Base-by-base conservation (phyloP, 495 filamentous ascomycete species). In the Trichoderma orchidacearum region DNA sequence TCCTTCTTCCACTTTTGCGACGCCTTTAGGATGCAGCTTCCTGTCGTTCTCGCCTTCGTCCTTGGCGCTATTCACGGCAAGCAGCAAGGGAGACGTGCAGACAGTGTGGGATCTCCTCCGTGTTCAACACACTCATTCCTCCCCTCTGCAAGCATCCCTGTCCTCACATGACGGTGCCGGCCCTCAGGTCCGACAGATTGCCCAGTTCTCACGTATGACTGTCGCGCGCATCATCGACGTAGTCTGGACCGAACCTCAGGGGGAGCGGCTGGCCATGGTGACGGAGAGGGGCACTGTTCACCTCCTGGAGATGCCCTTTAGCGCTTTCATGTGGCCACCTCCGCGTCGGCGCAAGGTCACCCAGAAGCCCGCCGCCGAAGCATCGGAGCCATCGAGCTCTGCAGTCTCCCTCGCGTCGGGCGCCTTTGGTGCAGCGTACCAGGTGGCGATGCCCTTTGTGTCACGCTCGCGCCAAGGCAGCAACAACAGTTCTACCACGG, bases 211-310 rank as follows among this genome's bases (percentile, higher is more conserved):
- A 7, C 85, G 93, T 18, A 84, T 96, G 80, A 96, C 91, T 3
- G 84, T 89, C 29, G 89, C 93, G 4, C 87, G 85, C 41, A 88
- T 96, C 38, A 78, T 95, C 2, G 92, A 96, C 64, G 85, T 95
- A 17, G 83, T 83, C 7, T 98, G 93, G 93, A 84, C 84, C 1
- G 75, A 80, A 35, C 90, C 92, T 7, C 82, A 82, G 45, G 89
- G 86, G 12, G 88, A 95, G 61, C 78, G 84, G 58, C 67, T 90
- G 12, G 91, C 91, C 12, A 81, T 98, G 64, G 80, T 95, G 48
- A 96, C 92, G 9, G 85, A 92, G 57, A 85, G 87, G 60, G 89
- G 92, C n/a, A 98, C 93, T 2, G 83, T 96, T 4, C 93, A 98
- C 68, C 80, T 95, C 25, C 83, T 93, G 61, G 87, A 95, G 61